Base-by-base conservation (phyloP, 768 basidiomycete genomes). In the Pleurotus cornucopiae region DNA sequence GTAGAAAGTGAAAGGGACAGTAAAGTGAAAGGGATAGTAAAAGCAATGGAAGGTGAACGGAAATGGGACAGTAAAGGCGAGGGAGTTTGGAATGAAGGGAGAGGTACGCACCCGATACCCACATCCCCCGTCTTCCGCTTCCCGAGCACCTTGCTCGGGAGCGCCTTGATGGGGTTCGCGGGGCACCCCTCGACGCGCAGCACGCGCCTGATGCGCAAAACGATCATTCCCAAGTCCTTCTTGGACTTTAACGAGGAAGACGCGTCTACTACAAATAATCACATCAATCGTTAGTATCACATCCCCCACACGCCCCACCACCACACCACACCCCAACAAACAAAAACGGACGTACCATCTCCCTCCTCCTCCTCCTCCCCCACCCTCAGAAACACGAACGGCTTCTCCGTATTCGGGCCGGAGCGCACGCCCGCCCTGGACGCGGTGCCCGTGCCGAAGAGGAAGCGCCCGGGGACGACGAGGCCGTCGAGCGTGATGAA, bases 401-500 rank as follows among this genome's bases (percentile, higher is more conserved):
- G 85, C 6, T 82, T 72, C 64, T 87, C 83, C 2, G 77, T 75
- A 0, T 64, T 61, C 3, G 66, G 60, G 3, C 81, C 80, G 0
- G 80, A 77, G 34, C 86, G 73, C 5, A 86, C 69, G 1, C 81
- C 83, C 49, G 72, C 64, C 26, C 86, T 76, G n/a, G 63, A 77
- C 14, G 84, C 68, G n/a, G 71, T 69, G 0, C 88, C 87, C 12
- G 68, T 55, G 4, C 87, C 87, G 26, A 71, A 76, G 14, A 88
- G 64, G 61, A 86, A 88, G 13, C 80, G 70, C 4, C 87, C 88
- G 1, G 88, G 81, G 1, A 84, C 81, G 2, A 75, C 68, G 51
- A 79, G 73, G 2, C 86, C 87, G 63, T 89, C 88, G 6, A 89
- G 68, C n/a, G 72, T 73, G 18, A 90, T 81, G 62, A 78, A 88